Conservation (phyloP, 768 basidiomycete genomes). For the Paxillus ammoniavirescens region DNA sequence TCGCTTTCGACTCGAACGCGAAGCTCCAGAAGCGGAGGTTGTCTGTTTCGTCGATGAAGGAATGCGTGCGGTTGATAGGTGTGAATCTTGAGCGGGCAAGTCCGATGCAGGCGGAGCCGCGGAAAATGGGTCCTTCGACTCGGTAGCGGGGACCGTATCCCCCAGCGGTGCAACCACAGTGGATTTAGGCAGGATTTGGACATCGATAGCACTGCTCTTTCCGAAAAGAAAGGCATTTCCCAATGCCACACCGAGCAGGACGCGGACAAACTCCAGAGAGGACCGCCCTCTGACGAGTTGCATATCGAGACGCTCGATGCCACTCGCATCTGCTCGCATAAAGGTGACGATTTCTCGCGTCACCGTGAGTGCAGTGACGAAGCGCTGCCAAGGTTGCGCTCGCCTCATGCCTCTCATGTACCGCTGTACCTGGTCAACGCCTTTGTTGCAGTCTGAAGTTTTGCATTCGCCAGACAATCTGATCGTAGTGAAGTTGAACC, state of each 20-base stretch:
- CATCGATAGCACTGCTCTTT: no score
- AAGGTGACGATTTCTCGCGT: neutral
- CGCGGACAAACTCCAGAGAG: neutral
- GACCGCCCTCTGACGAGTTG: neutral
- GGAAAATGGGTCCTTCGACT: no score
- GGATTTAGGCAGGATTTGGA: no score
- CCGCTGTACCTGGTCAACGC: neutral
- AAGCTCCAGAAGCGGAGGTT: neutral
- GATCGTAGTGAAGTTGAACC: conserved; percentile 3
- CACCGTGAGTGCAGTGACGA: neutral
- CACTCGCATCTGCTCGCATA: conserved; percentile 1
- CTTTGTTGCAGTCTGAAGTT: neutral
- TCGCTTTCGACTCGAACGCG: neutral
- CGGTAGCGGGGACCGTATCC: no score
- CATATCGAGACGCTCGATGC: neutral
- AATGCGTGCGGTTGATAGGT: neutral
- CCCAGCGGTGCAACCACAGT: neutral
- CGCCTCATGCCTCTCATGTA: conserved; percentile 7
- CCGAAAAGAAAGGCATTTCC: neutral
- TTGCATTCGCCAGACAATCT: neutral
- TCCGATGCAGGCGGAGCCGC: no score
- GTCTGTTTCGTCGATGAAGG: neutral
- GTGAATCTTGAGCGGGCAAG: neutral
- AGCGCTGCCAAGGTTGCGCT: conserved; percentile 4
- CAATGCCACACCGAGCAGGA: no score